These are phyloP conservation scores for Boletus bicolor DNA, from an alignment of 768 basidiomycete genomes.

Conservation along the genomic window DNA sequence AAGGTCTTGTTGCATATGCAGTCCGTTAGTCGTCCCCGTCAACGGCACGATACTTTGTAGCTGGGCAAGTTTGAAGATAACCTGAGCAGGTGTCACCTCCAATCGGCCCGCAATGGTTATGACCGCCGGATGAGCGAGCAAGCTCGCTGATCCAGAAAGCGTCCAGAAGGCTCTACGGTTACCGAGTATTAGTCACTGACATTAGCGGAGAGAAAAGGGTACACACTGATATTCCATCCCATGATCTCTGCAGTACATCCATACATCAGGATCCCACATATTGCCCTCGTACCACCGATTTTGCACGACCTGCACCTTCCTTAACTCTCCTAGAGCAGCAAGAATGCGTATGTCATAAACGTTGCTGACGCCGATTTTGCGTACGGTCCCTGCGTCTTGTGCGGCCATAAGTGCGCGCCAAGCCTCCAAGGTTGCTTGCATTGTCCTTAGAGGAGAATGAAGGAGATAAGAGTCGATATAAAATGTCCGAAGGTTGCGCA, in stretches of 20 bases:
- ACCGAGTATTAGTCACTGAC: neutral
- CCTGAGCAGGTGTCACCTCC: constrained; percentile 59
- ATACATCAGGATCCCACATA: constrained; percentile 65
- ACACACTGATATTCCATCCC: constrained; percentile 71
- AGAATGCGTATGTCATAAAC: constrained; percentile 63
- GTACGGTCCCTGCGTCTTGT: constrained; percentile 63
- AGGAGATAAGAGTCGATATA: constrained; percentile 79
- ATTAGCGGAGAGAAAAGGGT: neutral
- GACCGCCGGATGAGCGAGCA: constrained; percentile 51
- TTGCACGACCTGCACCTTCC: constrained; percentile 72
- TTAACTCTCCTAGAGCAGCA: constrained; percentile 46
- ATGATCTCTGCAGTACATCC: constrained; percentile 59
- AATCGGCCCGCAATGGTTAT: constrained; percentile 43
- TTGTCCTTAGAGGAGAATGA: constrained; percentile 66
- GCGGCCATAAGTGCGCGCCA: constrained; percentile 61
- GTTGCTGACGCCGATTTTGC: constrained; percentile 73
- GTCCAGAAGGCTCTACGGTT: constrained; percentile 79
- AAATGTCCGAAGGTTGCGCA: constrained; percentile 64
- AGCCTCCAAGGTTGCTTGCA: constrained; percentile 61
- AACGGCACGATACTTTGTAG: constrained; percentile 64
- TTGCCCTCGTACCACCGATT: constrained; percentile 86
- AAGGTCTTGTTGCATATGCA: constrained; percentile 68
- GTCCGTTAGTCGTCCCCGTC: constrained; percentile 66
- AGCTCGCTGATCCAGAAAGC: constrained; percentile 66
- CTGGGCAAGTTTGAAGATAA: constrained; percentile 67